Evolutionary conservation across 306 rosid species (phyloP), one percentile per base, ranked within the genome.

Genomic region (Trifolium fragiferum): DNA sequence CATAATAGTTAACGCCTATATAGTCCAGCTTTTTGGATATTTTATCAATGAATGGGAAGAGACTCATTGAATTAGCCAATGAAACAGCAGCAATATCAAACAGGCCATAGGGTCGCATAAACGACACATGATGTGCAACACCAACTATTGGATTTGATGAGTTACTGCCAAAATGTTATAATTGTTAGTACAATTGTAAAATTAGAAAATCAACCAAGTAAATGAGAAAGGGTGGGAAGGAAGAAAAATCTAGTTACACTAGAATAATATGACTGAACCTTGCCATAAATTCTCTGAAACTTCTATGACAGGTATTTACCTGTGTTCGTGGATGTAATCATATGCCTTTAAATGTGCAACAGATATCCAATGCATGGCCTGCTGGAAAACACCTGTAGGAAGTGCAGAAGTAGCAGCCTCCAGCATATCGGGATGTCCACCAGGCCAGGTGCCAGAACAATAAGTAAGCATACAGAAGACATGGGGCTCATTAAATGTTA

Each of bases 311-410:
- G 77, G 79, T 43, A 76, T 23, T 73, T 54, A 94, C 97, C 97
- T 94, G 72, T 70, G 81, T 66, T 74, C 88, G 57, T 90, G 99
- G 81, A 94, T 87, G 82, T 82, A 86, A 51, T 92, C 93, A 81
- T 92, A 94, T 80, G 97, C 99, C 83, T 87, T 92, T 55, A 88
- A 74, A 84, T 94, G 99, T 68, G 99, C 97, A 87, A 79, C 58
- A 76, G 96, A 77, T 57, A 92, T 94, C 99, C 99, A 94, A 90
- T 92, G 89, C 99, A 94, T 94, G 82, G 95, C 92, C 87, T 90
- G 93, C 61, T 90, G 91, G 82, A 90, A 90, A 81, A 92, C 99
- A 72, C 99, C 97, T 18, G 86, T 86, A 74, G 97, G 99, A 74
- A 94, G 89, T 69, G 96, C 90, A 46, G 96, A 90, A 70, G 93